Evolutionary conservation across 2,329 filamentous ascomycete genomes (phyloP).

Genomic region (Fusarium succisae): DNA sequence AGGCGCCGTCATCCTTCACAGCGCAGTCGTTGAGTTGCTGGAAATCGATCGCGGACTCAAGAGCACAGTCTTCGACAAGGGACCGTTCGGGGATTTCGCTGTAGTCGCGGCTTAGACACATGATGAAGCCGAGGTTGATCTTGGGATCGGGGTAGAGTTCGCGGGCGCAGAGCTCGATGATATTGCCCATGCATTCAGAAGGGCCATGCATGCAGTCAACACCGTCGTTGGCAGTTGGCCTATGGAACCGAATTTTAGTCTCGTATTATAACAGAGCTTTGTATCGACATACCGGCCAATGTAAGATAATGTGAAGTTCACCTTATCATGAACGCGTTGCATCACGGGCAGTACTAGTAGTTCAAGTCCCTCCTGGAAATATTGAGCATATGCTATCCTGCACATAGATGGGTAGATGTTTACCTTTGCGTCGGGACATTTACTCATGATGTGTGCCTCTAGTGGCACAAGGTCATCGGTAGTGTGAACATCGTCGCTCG

Average conservation of each 20-base stretch:
- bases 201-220: conserved; percentile 91
- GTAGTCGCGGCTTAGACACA: conserved; percentile 86
- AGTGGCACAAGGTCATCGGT: conserved; percentile 69
- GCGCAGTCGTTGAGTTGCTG: conserved; percentile 83
- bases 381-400: conserved; percentile 10
- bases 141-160: conserved; percentile 86
- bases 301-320: conserved; percentile 90
- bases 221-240: conserved; percentile 78
- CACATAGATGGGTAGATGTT: conserved; percentile 13
- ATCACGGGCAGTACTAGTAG: conserved; percentile 86
- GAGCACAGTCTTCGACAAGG: conserved; percentile 86
- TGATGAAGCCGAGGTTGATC: conserved; percentile 89
- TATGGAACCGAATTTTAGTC: conserved; percentile 47
- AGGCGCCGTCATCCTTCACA: conserved; percentile 76
- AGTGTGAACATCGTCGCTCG: conserved; percentile 1
- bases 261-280: not conserved
- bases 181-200: conserved; percentile 90
- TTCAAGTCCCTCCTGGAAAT: conserved; percentile 75
- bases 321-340: conserved; percentile 81
- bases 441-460: conserved; percentile 96
- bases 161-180: conserved; percentile 90
- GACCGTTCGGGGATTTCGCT: conserved; percentile 77
- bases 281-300: conserved; percentile 74
- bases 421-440: conserved; percentile 88
- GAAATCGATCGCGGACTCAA: conserved; percentile 91